Evolutionary conservation across 768 basidiomycete genomes (phyloP).

Genomic region (Phlebiopsis gigantea): DNA sequence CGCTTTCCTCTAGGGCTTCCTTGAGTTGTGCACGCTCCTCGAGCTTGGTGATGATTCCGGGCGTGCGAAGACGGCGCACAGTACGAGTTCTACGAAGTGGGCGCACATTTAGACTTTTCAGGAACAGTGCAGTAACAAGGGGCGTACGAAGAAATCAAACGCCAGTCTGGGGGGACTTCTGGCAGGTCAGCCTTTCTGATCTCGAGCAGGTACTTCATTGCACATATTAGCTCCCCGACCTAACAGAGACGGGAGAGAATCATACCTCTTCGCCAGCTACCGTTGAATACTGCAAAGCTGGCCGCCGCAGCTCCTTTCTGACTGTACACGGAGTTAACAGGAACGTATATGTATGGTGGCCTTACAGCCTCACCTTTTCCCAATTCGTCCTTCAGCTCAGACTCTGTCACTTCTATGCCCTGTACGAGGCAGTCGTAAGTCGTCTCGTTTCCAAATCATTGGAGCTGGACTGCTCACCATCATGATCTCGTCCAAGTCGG

Average conservation of each 20-base stretch:
- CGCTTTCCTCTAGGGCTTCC: slow-evolving; percentile 66
- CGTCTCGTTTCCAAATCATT: too few species aligned
- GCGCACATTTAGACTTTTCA: slow-evolving; percentile 1
- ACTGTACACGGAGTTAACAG: slow-evolving; percentile 35
- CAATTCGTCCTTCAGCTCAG: slow-evolving; percentile 71
- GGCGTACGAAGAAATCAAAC: slow-evolving; percentile 56
- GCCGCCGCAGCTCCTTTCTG: slow-evolving; percentile 65
- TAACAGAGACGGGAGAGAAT: not conserved
- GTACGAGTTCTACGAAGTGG: slow-evolving; percentile 57
- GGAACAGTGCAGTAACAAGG: not conserved
- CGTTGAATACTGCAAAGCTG: slow-evolving; percentile 65
- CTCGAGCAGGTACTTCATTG: slow-evolving; percentile 69
- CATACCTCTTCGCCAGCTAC: slow-evolving; percentile 66
- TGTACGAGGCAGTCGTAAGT: too few species aligned
- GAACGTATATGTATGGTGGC: slow-evolving; percentile 1
- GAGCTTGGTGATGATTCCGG: slow-evolving; percentile 53
- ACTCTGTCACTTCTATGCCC: slow-evolving; percentile 64
- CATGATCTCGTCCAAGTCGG: not conserved
- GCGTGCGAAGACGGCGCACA: slow-evolving; percentile 71
- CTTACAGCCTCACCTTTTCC: slow-evolving; percentile 43
- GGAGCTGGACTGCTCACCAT: not conserved
- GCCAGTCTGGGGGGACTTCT: slow-evolving; percentile 51
- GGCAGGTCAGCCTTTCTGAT: slow-evolving; percentile 53
- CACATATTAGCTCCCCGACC: too few species aligned
- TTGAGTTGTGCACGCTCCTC: slow-evolving; percentile 70